phyloP scores from a whole-genome alignment of 1,139 yeast genomes.

The Nakaseomyces sp. region DNA sequence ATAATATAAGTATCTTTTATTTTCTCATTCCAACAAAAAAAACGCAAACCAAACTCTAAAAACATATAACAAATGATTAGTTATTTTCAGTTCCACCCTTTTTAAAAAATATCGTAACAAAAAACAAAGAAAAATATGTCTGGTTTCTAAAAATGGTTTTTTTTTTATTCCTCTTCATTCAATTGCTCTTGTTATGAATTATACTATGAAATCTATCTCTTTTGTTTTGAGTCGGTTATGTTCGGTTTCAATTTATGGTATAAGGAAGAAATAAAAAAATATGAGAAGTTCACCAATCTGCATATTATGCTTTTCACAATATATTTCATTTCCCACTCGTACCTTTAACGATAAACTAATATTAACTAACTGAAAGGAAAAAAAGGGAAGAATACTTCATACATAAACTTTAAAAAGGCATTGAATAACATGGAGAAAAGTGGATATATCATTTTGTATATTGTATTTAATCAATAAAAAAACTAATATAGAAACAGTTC shows the following conservation, averaged over 20 bases:
- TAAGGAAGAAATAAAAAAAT: too few relatives aligned
- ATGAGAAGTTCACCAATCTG: too few relatives aligned
- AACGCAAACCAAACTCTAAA: not conserved
- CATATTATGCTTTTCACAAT: too few relatives aligned
- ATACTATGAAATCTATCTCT: too few relatives aligned
- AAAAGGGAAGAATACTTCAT: not conserved
- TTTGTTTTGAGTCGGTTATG: too few relatives aligned
- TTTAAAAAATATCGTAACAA: not conserved
- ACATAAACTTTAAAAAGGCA: not conserved
- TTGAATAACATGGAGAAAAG: not conserved
- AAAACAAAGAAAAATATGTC: constrained; percentile 2
- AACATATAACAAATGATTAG: not conserved
- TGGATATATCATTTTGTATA: constrained; percentile 9
- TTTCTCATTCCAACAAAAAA: not conserved
- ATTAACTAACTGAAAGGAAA: not conserved
- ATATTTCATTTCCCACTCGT: too few relatives aligned
- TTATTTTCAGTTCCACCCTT: not conserved
- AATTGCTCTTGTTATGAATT: too few relatives aligned
- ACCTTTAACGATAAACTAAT: too few relatives aligned
- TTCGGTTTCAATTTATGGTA: too few relatives aligned
- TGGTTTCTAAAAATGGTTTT: constrained; percentile 5
- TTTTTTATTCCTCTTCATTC: not conserved
- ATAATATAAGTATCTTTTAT: not conserved
- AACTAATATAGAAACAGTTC: constrained; percentile 9
- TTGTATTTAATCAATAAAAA: constrained; percentile 11